Conservation (phyloP, 177 flowering plant species). For the Tripterygium wilfordii region DNA sequence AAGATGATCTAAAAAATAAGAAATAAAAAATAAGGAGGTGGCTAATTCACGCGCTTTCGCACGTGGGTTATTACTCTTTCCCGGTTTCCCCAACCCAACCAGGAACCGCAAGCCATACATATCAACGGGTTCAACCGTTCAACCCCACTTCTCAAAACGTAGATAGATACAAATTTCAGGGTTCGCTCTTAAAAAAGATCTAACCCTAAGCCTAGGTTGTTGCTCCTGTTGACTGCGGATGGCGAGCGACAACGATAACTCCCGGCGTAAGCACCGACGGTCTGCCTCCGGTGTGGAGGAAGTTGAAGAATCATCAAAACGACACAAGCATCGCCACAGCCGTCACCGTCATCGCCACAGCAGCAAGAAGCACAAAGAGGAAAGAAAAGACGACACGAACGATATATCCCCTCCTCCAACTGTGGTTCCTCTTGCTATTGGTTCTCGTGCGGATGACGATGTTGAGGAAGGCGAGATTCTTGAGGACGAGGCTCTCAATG, state of each 20-base stretch:
- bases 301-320: constrained; percentile 44
- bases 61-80: too few relatives aligned
- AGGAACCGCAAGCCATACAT: too few relatives aligned
- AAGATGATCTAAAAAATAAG: too few relatives aligned
- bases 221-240: constrained; percentile 7
- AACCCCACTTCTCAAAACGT: too few relatives aligned
- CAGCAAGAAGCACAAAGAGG: constrained; percentile 33
- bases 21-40: too few relatives aligned
- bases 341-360: constrained; percentile 32
- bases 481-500: constrained; percentile 47
- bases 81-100: too few relatives aligned
- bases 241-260: constrained; percentile 42
- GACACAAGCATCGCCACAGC: constrained; percentile 54
- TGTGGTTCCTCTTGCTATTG: background rate
- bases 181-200: too few relatives aligned
- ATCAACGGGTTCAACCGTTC: too few relatives aligned
- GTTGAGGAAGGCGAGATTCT: constrained; percentile 77
- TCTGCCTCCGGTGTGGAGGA: constrained; percentile 34
- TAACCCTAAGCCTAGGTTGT: constrained; percentile 24
- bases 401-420: constrained; percentile 5
- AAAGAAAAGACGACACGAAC: constrained; percentile 11
- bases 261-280: constrained; percentile 32
- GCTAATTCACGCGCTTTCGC: too few relatives aligned
- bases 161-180: too few relatives aligned
- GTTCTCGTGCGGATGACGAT: constrained; percentile 29